These are phyloP conservation scores for Podospora anserina DNA, from an alignment of 495 filamentous ascomycete genomes.

Conservation along the genomic window DNA sequence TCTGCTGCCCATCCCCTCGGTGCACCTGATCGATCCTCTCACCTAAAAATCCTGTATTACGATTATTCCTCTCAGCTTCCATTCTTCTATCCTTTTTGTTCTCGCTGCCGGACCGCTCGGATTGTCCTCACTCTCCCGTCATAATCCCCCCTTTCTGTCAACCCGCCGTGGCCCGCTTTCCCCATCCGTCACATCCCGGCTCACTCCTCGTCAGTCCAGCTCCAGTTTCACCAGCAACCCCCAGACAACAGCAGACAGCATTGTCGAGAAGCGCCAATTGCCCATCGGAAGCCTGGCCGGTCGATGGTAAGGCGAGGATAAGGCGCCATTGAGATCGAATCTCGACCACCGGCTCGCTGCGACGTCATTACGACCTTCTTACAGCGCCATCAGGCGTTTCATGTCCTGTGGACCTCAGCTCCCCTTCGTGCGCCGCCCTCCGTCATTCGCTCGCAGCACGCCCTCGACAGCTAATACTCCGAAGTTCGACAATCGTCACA, in stretches of 20 bases:
- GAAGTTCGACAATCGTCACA: background rate
- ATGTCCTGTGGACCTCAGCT: background rate
- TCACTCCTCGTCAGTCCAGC: background rate
- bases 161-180: background rate
- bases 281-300: background rate
- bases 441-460: background rate
- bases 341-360: background rate
- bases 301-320: background rate
- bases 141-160: background rate
- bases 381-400: constrained; percentile 3
- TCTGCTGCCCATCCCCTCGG: constrained; percentile 4
- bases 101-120: background rate
- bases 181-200: constrained; percentile 1
- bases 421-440: background rate
- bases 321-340: constrained; percentile 2
- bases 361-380: background rate
- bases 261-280: constrained; percentile 1
- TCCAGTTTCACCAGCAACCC: background rate
- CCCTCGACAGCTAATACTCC: background rate
- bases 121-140: background rate
- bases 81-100: constrained; percentile 1
- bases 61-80: background rate
- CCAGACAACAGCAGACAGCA: background rate
- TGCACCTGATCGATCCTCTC: background rate
- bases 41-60: background rate